These are phyloP conservation scores for Cordia subcordata DNA, from an alignment of 257 asterid genomes.

Conservation along the genomic window DNA sequence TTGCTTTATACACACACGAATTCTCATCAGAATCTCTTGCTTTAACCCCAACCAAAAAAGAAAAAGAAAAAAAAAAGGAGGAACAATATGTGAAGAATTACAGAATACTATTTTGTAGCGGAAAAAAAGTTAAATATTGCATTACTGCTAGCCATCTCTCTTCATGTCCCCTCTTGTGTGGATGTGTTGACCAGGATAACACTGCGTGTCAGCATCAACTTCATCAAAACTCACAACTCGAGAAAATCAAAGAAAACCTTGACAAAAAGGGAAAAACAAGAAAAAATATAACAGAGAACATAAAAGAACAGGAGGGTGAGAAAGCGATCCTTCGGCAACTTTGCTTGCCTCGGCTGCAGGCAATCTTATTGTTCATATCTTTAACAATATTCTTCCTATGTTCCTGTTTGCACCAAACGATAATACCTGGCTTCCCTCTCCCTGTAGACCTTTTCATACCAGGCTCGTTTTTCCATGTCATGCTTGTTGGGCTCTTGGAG, in stretches of 20 bases:
- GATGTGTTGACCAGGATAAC: background rate
- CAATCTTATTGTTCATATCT: constrained; percentile 1
- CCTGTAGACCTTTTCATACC: too few species aligned
- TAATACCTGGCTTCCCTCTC: background rate
- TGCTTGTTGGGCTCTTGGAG: constrained; percentile 5
- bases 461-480: background rate
- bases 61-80: too few species aligned
- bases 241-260: background rate
- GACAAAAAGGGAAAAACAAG: too few species aligned
- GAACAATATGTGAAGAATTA: too few species aligned
- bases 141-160: background rate
- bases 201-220: constrained; percentile 1
- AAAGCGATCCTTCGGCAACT: background rate
- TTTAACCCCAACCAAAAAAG: too few species aligned
- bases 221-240: constrained; percentile 5
- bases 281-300: too few species aligned
- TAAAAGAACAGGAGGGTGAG: background rate
- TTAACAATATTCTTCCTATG: background rate
- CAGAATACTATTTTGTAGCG: too few species aligned
- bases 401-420: constrained; percentile 2
- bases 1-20: too few species aligned
- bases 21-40: too few species aligned
- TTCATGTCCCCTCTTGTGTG: background rate
- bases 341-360: background rate
- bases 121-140: too few species aligned